Evolutionary conservation across 2,329 filamentous ascomycete genomes (phyloP).

Genomic region (Eutypa lata): DNA sequence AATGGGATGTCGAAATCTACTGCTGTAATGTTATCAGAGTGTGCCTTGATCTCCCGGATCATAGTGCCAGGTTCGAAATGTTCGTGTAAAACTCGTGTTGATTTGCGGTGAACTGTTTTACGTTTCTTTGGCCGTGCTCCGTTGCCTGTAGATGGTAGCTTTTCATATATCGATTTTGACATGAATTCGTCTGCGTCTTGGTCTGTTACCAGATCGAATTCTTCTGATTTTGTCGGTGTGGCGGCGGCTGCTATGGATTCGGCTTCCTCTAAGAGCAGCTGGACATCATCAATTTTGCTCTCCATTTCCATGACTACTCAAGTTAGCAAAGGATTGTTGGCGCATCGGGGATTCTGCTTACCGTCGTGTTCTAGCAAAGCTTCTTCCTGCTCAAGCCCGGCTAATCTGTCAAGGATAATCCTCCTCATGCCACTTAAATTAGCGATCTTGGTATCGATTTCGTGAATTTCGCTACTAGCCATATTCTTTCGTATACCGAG

Average conservation of each 20-base stretch:
- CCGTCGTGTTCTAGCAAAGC: constrained; percentile 83
- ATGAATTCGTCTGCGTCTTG: constrained; percentile 69
- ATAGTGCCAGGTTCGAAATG: constrained; percentile 86
- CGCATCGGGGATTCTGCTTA: constrained; percentile 38
- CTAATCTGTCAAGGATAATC: constrained; percentile 84
- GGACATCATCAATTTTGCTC: constrained; percentile 58
- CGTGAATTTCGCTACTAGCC: constrained; percentile 91
- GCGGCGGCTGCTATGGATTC: constrained; percentile 51
- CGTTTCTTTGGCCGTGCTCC: constrained; percentile 48
- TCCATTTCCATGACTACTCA: constrained; percentile 59
- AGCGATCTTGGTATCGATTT: constrained; percentile 95
- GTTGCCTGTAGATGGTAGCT: constrained; percentile 63
- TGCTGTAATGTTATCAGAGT: constrained; percentile 83
- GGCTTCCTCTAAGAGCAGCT: constrained; percentile 56
- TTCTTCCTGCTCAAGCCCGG: constrained; percentile 86
- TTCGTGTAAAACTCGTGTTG: constrained; percentile 93
- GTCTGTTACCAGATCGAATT: constrained; percentile 51
- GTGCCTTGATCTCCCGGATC: constrained; percentile 85
- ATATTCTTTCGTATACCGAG: constrained; percentile 93
- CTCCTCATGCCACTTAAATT: constrained; percentile 91
- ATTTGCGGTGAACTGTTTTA: constrained; percentile 66
- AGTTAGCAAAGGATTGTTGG: constrained; percentile 26
- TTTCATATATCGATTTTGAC: constrained; percentile 97
- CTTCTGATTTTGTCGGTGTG: constrained; percentile 47
- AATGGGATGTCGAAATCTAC: constrained; percentile 97